These are phyloP conservation scores for Aspergillus felis DNA, from an alignment of 2,329 filamentous ascomycete species.

Conservation along the genomic window DNA sequence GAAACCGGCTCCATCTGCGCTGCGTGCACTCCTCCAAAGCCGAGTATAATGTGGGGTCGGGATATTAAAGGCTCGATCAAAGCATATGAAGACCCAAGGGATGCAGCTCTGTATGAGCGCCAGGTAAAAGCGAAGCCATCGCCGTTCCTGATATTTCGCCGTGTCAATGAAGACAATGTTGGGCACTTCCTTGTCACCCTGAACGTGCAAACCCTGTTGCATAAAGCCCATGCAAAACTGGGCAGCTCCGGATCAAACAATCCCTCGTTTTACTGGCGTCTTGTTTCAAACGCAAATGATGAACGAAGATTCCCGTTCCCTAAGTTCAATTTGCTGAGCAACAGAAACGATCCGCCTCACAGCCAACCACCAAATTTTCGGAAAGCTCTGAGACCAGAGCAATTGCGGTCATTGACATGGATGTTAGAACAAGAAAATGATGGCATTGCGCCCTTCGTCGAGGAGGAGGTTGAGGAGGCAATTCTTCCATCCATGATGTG, in stretches of 20 bases:
- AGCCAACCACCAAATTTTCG: constrained; percentile 35
- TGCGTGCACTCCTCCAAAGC: constrained; percentile 31
- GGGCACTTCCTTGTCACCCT: constrained; percentile 38
- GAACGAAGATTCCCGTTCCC: constrained; percentile 30
- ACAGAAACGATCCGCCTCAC: constrained; percentile 32
- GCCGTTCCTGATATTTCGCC: constrained; percentile 39
- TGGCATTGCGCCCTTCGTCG: constrained; percentile 38
- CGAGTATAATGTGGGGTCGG: constrained; percentile 32
- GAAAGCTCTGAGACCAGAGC: constrained; percentile 47
- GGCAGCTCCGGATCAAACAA: constrained; percentile 7
- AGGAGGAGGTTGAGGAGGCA: constrained; percentile 57
- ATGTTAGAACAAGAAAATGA: constrained; percentile 54
- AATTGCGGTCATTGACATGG: constrained; percentile 56
- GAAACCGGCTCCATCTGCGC: constrained; percentile 14
- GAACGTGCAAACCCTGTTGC: constrained; percentile 36
- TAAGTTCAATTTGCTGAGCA: constrained; percentile 43
- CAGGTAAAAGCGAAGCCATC: constrained; percentile 47
- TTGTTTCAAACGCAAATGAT: constrained; percentile 45
- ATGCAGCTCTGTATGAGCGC: constrained; percentile 50
- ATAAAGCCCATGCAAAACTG: constrained; percentile 32
- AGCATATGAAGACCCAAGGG: constrained; percentile 50
- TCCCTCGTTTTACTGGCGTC: constrained; percentile 41
- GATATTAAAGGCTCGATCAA: constrained; percentile 28
- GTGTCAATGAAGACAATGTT: constrained; percentile 24
- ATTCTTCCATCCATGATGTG: constrained; percentile 50